Percentiles rank a stretch among this genome's conserved stretches.
phyloP scores from a whole-genome alignment of 2,329 filamentous ascomycete genomes.

The Botrytis deweyae region DNA sequence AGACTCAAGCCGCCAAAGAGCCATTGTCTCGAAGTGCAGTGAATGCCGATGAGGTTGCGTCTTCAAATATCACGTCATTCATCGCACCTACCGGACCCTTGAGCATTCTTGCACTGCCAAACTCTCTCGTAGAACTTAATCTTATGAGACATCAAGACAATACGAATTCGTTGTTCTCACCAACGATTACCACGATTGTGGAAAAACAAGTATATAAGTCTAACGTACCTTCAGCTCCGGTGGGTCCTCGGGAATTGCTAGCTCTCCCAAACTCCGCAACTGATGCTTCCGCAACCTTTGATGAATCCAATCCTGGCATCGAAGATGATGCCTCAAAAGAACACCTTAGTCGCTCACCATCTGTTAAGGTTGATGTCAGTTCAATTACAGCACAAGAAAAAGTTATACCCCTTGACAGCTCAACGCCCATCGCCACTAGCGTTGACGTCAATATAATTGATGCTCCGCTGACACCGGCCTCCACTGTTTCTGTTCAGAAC shows the following conservation, averaged over 20 bases:
- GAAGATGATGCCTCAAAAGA: neutral
- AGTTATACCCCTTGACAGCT: neutral
- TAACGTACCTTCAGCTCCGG: conserved; percentile 23
- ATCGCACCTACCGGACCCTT: conserved; percentile 33
- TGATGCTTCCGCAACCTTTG: neutral
- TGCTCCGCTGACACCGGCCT: neutral
- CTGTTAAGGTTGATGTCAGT: neutral
- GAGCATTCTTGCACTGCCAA: conserved; percentile 55
- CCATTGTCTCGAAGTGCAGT: neutral
- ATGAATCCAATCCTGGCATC: neutral
- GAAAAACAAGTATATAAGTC: neutral
- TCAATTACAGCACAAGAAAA: neutral
- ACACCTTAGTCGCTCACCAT: too few relatives aligned
- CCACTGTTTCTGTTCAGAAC: conserved; percentile 7
- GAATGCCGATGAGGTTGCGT: conserved; percentile 27
- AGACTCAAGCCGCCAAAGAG: neutral
- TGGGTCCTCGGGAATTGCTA: conserved; percentile 45
- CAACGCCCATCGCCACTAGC: too few relatives aligned
- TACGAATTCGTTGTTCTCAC: neutral
- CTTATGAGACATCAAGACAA: neutral
- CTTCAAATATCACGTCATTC: conserved; percentile 32
- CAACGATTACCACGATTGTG: neutral
- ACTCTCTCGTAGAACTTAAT: conserved; percentile 35
- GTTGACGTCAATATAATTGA: neutral
- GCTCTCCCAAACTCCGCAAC: conserved; percentile 50